Evolutionary conservation across 1,139 yeast genomes (phyloP).

Genomic region (Pichia cactophila): DNA sequence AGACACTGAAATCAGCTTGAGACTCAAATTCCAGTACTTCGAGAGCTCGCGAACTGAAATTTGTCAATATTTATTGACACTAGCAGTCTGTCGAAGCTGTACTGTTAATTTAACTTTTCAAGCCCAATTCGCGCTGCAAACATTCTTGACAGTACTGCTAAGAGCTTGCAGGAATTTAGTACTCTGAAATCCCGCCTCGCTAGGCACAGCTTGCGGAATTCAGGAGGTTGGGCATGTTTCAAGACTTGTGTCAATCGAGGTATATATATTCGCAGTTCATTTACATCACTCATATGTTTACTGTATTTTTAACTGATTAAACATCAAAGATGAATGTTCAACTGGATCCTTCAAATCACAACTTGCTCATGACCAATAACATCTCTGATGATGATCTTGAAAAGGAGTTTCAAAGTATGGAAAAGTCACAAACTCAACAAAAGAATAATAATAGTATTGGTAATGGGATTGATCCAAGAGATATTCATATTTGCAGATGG

Average conservation of each 20-base stretch:
- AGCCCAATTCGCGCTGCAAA: background rate
- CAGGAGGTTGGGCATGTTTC: background rate
- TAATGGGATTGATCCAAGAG: background rate
- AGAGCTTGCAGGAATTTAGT: no score
- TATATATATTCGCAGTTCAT: background rate
- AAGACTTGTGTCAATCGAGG: no score
- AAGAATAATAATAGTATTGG: background rate
- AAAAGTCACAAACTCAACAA: background rate
- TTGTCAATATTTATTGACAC: background rate
- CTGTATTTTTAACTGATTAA: no score
- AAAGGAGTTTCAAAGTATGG: constrained; percentile 11
- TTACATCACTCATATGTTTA: no score
- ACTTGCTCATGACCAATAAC: constrained; percentile 3
- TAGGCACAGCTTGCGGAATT: background rate
- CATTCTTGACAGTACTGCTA: no score
- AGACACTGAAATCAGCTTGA: no score
- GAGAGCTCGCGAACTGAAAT: background rate
- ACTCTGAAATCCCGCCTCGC: background rate
- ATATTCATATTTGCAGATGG: constrained; percentile 31
- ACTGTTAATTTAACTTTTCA: background rate
- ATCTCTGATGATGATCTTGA: constrained; percentile 12
- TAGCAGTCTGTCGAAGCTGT: background rate
- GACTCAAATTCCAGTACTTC: no score
- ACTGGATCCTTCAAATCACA: constrained; percentile 1
- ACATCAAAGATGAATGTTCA: constrained; percentile 3